Evolutionary conservation across 1,284 basidiomycete species (phyloP).

Genomic region (Cutaneotrichosporon sp.): DNA sequence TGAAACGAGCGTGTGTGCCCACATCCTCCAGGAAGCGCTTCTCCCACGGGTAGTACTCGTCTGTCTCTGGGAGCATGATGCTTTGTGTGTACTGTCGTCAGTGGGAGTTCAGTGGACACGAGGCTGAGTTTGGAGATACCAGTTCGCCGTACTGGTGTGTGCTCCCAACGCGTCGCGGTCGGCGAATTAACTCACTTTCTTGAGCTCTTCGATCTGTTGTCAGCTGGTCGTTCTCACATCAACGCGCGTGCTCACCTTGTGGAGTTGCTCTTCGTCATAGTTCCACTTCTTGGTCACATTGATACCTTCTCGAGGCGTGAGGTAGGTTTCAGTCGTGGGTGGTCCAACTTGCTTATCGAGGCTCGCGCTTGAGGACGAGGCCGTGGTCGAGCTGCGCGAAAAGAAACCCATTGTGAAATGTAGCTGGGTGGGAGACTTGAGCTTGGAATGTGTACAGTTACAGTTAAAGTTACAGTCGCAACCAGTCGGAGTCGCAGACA

Average conservation of each 20-base stretch:
- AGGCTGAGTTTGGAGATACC: too few species aligned
- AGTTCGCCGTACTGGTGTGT: too few species aligned
- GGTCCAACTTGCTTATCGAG: conserved; percentile 6
- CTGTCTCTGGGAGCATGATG: conserved; percentile 59
- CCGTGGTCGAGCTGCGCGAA: conserved; percentile 4
- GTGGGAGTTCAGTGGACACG: not conserved
- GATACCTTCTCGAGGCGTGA: conserved; percentile 8
- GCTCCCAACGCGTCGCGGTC: too few species aligned
- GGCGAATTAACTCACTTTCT: conserved; percentile 60
- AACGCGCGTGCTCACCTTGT: conserved; percentile 46
- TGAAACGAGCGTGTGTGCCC: conserved; percentile 71
- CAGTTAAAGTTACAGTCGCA: not conserved
- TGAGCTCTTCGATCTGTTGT: conserved; percentile 57
- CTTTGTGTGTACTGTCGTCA: conserved; percentile 59
- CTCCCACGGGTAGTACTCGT: conserved; percentile 71
- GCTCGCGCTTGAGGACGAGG: conserved; percentile 1
- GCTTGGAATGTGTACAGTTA: too few species aligned
- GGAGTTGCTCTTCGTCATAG: conserved; percentile 61
- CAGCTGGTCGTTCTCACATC: too few species aligned
- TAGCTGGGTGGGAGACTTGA: not conserved
- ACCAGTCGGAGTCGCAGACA: too few species aligned
- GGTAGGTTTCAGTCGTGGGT: conserved; percentile 8
- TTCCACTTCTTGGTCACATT: conserved; percentile 52
- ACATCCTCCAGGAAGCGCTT: conserved; percentile 64
- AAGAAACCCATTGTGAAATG: conserved; percentile 12